Base-by-base conservation (phyloP, 2,329 filamentous ascomycete genomes). In the Ophiostoma quercus region DNA sequence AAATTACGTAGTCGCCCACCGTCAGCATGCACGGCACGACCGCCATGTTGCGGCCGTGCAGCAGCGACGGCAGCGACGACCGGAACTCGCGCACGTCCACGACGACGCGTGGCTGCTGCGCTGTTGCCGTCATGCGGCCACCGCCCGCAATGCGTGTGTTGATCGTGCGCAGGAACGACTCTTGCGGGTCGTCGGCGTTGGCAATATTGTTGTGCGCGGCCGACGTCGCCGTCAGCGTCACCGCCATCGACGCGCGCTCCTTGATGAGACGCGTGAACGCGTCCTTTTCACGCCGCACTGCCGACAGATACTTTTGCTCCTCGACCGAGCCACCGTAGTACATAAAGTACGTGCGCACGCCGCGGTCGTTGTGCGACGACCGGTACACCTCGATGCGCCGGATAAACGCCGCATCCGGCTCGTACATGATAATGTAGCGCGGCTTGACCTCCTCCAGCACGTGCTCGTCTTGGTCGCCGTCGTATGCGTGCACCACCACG, bases 401-500 rank as follows among this genome's bases (percentile, higher is more conserved):
- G 76, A 98, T 97, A 78, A 99, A 99, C 2, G 94, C 89, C 2
- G 94, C 88, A 74, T 98, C 93, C 0, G 95, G 94, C 77, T 98
- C 95, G 79, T 97, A 99, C 95, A 99, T 98, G 80, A 99, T 91
- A 71, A 99, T 92, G 79, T 97, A 97, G 71, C 92, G 89, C 43
- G 95, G 95, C 76, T 92, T 93, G 71, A 95, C 85, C 79, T 99
- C 95, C 78, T 99, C 94, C 1, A 99, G 85, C n/a, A 98, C 85
- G 77, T 96, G 92, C 77, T 98, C 95, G 78, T 99, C 95, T 82
- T 94, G 90, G 77, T 98, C 95, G 12, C 94, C 94, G 71, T 97
- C 93, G 77, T 97, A 99, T 0, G 95, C 91, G 78, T 98, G 95
- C 22, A 98, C 84, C 57, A 97, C 88, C 14, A 98, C 85, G 25